These are phyloP conservation scores for Phytophthora chlamydospora DNA, from an alignment of 352 stramenopile genomes.

Conservation along the genomic window DNA sequence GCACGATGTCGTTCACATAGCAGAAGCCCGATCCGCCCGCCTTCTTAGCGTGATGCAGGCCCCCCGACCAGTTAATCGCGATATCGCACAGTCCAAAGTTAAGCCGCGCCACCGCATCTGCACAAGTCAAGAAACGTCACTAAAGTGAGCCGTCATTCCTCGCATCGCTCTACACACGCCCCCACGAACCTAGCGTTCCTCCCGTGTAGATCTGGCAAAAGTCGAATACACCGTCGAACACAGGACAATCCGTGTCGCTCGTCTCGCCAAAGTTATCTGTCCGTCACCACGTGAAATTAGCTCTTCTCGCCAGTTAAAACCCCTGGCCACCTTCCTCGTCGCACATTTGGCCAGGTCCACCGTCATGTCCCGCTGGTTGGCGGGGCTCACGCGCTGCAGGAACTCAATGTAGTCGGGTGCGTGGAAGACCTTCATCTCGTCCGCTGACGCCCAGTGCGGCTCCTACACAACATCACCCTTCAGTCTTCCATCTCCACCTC, in stretches of 20 bases:
- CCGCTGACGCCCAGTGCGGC: conserved; percentile 73
- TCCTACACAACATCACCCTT: conserved; percentile 44
- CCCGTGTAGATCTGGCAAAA: conserved; percentile 98
- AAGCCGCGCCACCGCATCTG: conserved; percentile 96
- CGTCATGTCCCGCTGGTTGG: conserved; percentile 89
- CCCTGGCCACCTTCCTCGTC: neutral
- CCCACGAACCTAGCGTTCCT: conserved; percentile 86
- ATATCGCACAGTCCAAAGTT: conserved; percentile 96
- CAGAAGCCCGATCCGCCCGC: conserved; percentile 93
- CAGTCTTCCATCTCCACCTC: neutral
- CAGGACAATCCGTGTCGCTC: conserved; percentile 94
- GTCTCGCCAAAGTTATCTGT: conserved; percentile 96
- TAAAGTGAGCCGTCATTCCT: neutral
- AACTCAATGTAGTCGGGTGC: conserved; percentile 98
- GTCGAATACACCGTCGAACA: conserved; percentile 99
- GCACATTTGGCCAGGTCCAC: conserved; percentile 78
- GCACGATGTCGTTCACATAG: conserved; percentile 98
- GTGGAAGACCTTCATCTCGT: conserved; percentile 98
- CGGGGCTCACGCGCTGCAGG: conserved; percentile 93
- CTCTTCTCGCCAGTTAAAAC: neutral
- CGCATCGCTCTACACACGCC: neutral
- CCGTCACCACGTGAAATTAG: conserved; percentile 7
- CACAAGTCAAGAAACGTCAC: neutral
- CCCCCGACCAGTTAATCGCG: conserved; percentile 97
- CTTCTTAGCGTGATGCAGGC: conserved; percentile 98